Evolutionary conservation across 1,284 basidiomycete genomes (phyloP).

Genomic region (Apiotrichum montevideense): DNA sequence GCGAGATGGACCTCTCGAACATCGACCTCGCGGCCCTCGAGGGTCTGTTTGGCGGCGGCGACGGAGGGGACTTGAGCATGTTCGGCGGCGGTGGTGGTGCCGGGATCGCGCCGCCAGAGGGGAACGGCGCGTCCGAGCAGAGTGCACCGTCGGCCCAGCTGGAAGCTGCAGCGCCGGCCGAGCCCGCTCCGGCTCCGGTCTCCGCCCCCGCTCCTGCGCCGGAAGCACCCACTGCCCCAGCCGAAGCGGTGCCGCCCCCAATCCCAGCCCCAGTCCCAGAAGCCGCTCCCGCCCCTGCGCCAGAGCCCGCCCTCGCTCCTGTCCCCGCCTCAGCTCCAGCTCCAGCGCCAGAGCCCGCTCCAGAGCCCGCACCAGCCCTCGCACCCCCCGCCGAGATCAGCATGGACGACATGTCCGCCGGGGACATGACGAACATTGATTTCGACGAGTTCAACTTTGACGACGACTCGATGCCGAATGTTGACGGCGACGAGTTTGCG

Average conservation of each 20-base stretch:
- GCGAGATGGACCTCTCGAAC: slow-evolving; percentile 11
- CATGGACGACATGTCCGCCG: not conserved
- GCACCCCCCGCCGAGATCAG: not conserved
- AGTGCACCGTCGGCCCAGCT: too few relatives aligned
- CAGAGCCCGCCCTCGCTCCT: not conserved
- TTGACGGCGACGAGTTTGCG: slow-evolving; percentile 34
- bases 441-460: slow-evolving; percentile 37
- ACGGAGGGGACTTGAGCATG: not conserved
- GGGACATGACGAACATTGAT: slow-evolving; percentile 23
- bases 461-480: slow-evolving; percentile 21
- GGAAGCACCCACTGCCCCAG: not conserved
- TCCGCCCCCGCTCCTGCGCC: not conserved
- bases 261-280: not conserved
- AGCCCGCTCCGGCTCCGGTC: not conserved
- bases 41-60: slow-evolving; percentile 7
- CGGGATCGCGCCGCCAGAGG: too few relatives aligned
- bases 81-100: not conserved
- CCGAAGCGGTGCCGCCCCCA: too few relatives aligned
- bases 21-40: slow-evolving; percentile 15
- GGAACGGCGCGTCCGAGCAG: too few relatives aligned
- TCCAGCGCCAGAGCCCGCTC: not conserved
- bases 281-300: not conserved
- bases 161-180: not conserved
- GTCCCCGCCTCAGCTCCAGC: not conserved
- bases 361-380: not conserved